Conservation (phyloP, 306 rosid genomes). For the Quercus mongolica region DNA sequence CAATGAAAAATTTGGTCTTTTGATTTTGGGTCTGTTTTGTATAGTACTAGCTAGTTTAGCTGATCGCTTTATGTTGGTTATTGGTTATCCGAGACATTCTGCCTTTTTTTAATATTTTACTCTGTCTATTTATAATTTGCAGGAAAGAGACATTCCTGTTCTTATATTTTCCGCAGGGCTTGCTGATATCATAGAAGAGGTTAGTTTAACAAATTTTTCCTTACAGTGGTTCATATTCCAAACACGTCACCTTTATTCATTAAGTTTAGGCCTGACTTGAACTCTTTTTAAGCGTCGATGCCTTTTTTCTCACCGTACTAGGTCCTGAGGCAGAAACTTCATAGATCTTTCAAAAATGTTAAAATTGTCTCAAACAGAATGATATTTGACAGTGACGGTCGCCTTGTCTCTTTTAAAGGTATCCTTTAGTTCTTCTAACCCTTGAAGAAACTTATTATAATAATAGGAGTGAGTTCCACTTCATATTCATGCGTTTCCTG, state of each 20-base stretch:
- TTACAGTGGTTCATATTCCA: constrained; percentile 11
- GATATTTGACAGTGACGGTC: constrained; percentile 63
- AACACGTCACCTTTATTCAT: constrained; percentile 1
- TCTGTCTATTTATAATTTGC: constrained; percentile 30
- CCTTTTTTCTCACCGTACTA: constrained; percentile 28
- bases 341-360: constrained; percentile 72
- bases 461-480: background rate
- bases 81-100: background rate
- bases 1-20: background rate
- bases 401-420: constrained; percentile 82
- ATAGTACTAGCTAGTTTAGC: background rate
- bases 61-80: background rate
- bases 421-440: constrained; percentile 9
- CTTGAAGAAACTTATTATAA: background rate
- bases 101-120: background rate
- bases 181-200: constrained; percentile 96
- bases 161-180: constrained; percentile 96
- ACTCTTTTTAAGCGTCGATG: constrained; percentile 8
- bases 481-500: background rate
- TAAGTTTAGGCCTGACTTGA: background rate
- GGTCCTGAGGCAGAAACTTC: constrained; percentile 88
- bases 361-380: constrained; percentile 81
- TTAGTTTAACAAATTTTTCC: constrained; percentile 28
- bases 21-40: background rate
- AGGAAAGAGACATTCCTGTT: constrained; percentile 82